Percentiles rank a stretch among this genome's conserved stretches.
phyloP scores from a whole-genome alignment of 192 early-diverging fungal species.

The Linnemannia exigua region DNA sequence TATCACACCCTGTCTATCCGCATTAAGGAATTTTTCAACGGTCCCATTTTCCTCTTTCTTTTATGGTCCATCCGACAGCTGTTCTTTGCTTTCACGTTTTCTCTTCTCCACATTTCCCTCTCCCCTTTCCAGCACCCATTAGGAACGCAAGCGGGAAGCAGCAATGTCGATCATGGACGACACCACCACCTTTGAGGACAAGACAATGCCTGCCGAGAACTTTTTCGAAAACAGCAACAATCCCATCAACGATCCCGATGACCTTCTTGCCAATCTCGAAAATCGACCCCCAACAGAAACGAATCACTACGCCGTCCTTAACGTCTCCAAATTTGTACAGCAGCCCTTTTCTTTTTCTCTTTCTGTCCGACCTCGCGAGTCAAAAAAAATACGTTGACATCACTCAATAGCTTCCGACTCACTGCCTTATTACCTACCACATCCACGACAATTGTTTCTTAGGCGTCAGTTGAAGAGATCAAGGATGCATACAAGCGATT shows the following conservation, averaged over 20 bases:
- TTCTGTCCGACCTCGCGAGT: not conserved
- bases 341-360: not conserved
- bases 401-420: not conserved
- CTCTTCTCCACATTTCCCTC: not conserved
- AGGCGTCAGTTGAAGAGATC: constrained; percentile 75
- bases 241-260: not conserved
- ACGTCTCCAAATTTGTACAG: constrained; percentile 71
- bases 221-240: not conserved
- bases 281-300: constrained; percentile 38
- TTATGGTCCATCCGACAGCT: not conserved
- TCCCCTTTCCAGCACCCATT: not conserved
- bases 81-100: not conserved
- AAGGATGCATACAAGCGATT: constrained; percentile 78
- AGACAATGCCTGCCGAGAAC: constrained; percentile 34
- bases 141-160: not conserved
- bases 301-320: constrained; percentile 77
- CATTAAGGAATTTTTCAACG: not conserved
- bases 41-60: not conserved
- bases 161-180: constrained; percentile 42
- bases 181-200: constrained; percentile 39
- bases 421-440: not conserved
- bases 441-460: not conserved
- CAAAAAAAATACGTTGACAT: not conserved
- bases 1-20: not conserved
- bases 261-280: constrained; percentile 28